These are phyloP conservation scores for Ceratocystiopsis minuta DNA, from an alignment of 2,329 filamentous ascomycete species.

Conservation along the genomic window DNA sequence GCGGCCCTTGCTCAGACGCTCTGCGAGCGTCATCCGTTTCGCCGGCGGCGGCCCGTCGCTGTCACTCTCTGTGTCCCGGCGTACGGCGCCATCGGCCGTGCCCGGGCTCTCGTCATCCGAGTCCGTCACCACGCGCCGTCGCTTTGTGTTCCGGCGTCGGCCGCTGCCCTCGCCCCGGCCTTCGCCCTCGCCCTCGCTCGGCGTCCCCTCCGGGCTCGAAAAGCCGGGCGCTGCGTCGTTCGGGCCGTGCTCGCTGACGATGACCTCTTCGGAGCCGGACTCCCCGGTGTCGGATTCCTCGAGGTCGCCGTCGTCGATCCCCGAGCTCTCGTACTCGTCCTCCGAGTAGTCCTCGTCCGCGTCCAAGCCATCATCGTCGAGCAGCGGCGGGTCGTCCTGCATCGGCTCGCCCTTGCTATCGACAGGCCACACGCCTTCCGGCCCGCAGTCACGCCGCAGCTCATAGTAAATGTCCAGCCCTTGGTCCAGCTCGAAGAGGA, in stretches of 20 bases:
- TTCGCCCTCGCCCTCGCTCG: neutral
- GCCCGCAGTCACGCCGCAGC: neutral
- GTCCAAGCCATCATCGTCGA: neutral
- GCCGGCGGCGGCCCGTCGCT: neutral
- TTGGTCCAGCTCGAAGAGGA: conserved; percentile 2
- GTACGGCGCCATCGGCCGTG: neutral
- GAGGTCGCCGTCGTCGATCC: conserved; percentile 1
- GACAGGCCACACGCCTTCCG: conserved; percentile 5
- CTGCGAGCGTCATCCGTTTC: conserved; percentile 3
- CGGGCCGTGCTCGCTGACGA: neutral
- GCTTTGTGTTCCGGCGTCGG: conserved; percentile 2
- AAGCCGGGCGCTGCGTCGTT: conserved; percentile 1
- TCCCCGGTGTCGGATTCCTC: conserved; percentile 1
- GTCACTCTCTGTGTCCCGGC: too few relatives aligned
- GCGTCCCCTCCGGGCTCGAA: conserved; percentile 3
- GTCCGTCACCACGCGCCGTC: conserved; percentile 5
- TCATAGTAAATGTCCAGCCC: neutral
- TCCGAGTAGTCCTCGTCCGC: neutral
- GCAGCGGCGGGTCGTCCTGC: conserved; percentile 1
- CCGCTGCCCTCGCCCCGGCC: neutral
- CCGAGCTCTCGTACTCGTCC: conserved; percentile 1
- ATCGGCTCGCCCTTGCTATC: neutral
- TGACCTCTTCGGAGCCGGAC: neutral
- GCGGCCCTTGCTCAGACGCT: conserved; percentile 2
- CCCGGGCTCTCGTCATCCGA: conserved; percentile 3